phyloP scores from a whole-genome alignment of 2,329 filamentous ascomycete genomes.

The Pestalotiopsis sp. region DNA sequence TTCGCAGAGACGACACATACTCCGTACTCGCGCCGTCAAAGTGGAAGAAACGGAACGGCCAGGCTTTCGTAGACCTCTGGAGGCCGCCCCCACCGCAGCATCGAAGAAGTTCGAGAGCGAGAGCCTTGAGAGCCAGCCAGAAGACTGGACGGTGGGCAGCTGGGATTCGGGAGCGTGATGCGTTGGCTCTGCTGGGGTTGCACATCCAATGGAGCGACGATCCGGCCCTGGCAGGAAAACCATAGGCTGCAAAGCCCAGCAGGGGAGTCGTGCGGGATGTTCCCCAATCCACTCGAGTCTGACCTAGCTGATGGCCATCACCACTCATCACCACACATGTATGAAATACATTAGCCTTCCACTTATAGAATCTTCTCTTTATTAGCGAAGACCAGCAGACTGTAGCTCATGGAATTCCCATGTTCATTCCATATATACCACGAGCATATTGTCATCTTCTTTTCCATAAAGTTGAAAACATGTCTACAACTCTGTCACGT shows the following conservation, averaged over 20 bases:
- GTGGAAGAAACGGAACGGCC: background rate
- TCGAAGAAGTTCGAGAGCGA: slow-evolving; percentile 10
- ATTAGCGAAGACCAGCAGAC: background rate
- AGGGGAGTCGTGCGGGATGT: slow-evolving; percentile 4
- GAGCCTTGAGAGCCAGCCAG: background rate
- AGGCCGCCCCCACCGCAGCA: background rate
- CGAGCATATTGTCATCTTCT: background rate
- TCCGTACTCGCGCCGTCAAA: background rate
- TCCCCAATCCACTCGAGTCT: background rate
- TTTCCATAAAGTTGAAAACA: background rate
- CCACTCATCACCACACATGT: background rate
- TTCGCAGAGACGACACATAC: background rate
- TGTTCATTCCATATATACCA: background rate
- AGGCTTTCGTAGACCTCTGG: background rate
- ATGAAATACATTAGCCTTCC: background rate
- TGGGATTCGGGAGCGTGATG: slow-evolving; percentile 14
- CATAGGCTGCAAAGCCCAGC: slow-evolving; percentile 16
- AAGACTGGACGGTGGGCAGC: slow-evolving; percentile 2
- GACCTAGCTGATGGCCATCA: background rate
- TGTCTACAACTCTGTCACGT: background rate
- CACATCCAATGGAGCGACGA: slow-evolving; percentile 8
- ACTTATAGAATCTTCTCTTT: background rate
- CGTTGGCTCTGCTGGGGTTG: slow-evolving; percentile 14
- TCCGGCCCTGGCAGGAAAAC: slow-evolving; percentile 12
- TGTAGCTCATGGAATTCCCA: background rate